A percentile compares a stretch with the other conserved stretches of the same genome.
Evolutionary conservation across 306 rosid species (phyloP).

Genomic region (Heteromeles arbutifolia): DNA sequence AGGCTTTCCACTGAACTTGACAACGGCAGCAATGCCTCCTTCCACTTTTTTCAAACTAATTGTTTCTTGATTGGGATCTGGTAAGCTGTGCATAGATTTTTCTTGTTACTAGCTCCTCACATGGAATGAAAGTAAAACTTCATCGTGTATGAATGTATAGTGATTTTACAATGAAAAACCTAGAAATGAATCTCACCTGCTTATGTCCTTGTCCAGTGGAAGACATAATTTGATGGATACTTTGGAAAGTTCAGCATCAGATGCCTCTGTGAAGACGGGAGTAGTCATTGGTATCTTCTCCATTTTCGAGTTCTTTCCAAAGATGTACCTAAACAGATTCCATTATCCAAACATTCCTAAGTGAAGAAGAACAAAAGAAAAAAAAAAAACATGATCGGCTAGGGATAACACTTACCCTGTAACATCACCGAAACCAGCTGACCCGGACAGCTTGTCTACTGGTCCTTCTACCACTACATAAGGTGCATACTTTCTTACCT

Average conservation of each 20-base stretch:
- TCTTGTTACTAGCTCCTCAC: neutral
- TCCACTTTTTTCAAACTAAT: constrained; percentile 59
- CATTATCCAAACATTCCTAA: constrained; percentile 3
- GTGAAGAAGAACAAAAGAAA: neutral
- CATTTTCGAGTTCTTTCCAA: constrained; percentile 69
- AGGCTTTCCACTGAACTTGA: constrained; percentile 82
- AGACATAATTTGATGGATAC: constrained; percentile 84
- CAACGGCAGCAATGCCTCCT: constrained; percentile 68
- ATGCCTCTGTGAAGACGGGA: constrained; percentile 82
- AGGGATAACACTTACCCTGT: constrained; percentile 56
- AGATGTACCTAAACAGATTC: constrained; percentile 52
- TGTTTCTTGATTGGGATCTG: constrained; percentile 68
- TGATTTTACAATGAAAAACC: neutral
- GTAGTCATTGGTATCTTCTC: constrained; percentile 96
- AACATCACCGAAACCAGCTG: constrained; percentile 68
- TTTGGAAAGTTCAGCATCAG: constrained; percentile 42
- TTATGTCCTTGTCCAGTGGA: constrained; percentile 62
- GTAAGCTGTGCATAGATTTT: constrained; percentile 48
- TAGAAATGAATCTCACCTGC: constrained; percentile 33
- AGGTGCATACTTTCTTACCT: constrained; percentile 76
- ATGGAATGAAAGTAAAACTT: neutral
- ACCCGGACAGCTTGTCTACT: constrained; percentile 78
- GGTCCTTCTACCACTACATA: constrained; percentile 67
- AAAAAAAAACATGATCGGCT: neutral
- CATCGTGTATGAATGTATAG: neutral